A percentile compares a stretch with the other conserved stretches of the same genome.
Conservation (phyloP, 345 rosid genomes). For the Clarkia xantiana region DNA sequence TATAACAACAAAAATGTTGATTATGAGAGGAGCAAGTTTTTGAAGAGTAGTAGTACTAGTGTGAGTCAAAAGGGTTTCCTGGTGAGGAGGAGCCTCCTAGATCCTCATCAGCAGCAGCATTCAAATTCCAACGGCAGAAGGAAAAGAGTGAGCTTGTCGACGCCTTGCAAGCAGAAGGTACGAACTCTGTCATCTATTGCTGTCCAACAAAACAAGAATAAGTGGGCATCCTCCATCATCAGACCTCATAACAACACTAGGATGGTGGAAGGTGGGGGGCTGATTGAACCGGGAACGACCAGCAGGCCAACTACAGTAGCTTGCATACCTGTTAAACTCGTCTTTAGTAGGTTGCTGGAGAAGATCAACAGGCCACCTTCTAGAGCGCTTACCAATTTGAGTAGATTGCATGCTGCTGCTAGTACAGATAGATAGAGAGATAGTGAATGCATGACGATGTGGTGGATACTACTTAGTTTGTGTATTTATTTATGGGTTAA, state of each 20-base stretch:
- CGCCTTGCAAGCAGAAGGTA: constrained; percentile 49
- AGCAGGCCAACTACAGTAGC: constrained; percentile 71
- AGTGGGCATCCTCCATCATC: constrained; percentile 10
- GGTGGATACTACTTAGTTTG: too few species aligned
- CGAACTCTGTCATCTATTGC: constrained; percentile 74
- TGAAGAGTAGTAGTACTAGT: constrained; percentile 19
- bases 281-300: constrained; percentile 49
- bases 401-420: constrained; percentile 11
- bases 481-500: too few species aligned
- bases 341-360: constrained; percentile 93
- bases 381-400: constrained; percentile 32
- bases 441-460: too few species aligned
- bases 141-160: constrained; percentile 42
- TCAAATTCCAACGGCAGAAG: constrained; percentile 29
- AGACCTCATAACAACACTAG: not conserved
- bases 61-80: constrained; percentile 26
- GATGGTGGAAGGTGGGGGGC: constrained; percentile 31
- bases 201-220: constrained; percentile 34
- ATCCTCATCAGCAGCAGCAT: constrained; percentile 29
- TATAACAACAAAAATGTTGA: constrained; percentile 2
- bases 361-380: constrained; percentile 94
- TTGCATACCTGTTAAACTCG: constrained; percentile 92
- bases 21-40: constrained; percentile 27
- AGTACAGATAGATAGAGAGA: too few species aligned
- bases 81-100: constrained; percentile 21